Conservation (phyloP, 106 monocot genomes). For the Chionographis japonica region DNA sequence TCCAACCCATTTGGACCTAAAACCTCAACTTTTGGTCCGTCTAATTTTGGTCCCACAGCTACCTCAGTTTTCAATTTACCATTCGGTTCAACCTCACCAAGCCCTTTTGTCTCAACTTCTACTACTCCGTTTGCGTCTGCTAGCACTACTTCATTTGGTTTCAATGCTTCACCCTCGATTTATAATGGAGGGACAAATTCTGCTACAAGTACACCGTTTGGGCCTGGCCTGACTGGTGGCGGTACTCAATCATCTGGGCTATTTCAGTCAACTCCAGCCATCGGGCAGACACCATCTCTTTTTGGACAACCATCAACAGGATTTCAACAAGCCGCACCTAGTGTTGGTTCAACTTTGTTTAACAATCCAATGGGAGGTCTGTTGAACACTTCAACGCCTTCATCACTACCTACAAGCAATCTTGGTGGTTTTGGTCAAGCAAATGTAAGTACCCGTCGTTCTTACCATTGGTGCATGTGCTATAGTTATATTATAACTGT, state of each 20-base stretch:
- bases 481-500: background rate
- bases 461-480: background rate
- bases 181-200: conserved; percentile 50
- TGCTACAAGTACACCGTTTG: conserved; percentile 61
- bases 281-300: conserved; percentile 56
- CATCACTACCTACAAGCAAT: conserved; percentile 38
- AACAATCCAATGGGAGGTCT: conserved; percentile 60
- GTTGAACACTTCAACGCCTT: conserved; percentile 67
- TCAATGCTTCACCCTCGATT: conserved; percentile 42
- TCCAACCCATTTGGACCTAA: conserved; percentile 67
- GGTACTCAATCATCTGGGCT: conserved; percentile 81
- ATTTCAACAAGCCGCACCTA: conserved; percentile 46
- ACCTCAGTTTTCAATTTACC: conserved; percentile 52
- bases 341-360: conserved; percentile 60
- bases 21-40: conserved; percentile 54
- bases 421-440: conserved; percentile 58
- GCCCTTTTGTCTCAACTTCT: conserved; percentile 63
- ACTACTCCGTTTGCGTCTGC: conserved; percentile 50
- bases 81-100: conserved; percentile 57
- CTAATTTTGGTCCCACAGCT: conserved; percentile 65
- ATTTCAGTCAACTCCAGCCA: conserved; percentile 61
- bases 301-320: conserved; percentile 67
- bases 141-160: conserved; percentile 39
- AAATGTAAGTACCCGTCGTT: conserved; percentile 41
- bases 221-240: conserved; percentile 49